phyloP scores from a whole-genome alignment of 108 stramenopile genomes.

The Skeletonema potamos region DNA sequence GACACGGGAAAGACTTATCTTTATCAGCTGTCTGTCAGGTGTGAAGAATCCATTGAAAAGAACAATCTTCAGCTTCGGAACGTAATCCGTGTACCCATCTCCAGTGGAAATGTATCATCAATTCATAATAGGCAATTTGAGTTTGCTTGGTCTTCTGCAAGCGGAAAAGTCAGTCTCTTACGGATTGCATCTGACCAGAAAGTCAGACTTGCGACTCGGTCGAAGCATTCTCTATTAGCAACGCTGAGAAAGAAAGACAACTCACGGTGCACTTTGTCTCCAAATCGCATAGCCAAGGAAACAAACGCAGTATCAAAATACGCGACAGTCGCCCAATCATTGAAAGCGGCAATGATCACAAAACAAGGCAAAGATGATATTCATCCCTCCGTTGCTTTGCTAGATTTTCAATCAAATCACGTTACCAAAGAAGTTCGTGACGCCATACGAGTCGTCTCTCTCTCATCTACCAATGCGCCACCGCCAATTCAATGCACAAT shows the following conservation, averaged over 20 bases:
- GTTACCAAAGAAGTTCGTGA: conserved; percentile 26
- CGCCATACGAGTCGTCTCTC: conserved; percentile 5
- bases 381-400: neutral
- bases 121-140: neutral
- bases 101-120: neutral
- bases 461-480: conserved; percentile 1
- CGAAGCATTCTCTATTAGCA: neutral
- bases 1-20: neutral
- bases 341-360: neutral
- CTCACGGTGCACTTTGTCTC: neutral
- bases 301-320: neutral
- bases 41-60: neutral
- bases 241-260: neutral
- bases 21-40: neutral
- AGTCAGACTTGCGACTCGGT: neutral
- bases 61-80: neutral
- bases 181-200: neutral
- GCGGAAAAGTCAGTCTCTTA: neutral
- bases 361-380: neutral
- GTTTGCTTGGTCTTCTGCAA: neutral
- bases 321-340: neutral
- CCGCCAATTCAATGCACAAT: conserved; percentile 15
- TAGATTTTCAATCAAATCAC: conserved; percentile 3
- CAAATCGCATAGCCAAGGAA: neutral
- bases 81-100: neutral